phyloP scores from a whole-genome alignment of 2,329 filamentous ascomycete species.

The Diaporthe ilicicola region DNA sequence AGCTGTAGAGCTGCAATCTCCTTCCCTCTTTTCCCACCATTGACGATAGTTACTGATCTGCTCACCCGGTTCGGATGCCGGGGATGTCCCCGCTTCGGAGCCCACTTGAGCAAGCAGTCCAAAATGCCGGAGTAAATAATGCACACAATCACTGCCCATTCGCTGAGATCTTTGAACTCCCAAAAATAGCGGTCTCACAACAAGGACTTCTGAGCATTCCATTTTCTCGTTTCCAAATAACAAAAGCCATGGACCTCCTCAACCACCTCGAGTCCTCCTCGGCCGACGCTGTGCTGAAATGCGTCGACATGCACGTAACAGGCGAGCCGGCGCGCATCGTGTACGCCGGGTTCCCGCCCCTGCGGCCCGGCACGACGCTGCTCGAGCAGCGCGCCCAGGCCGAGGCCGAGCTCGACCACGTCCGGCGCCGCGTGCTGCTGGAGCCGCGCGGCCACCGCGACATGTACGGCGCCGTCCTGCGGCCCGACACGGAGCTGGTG shows the following conservation, averaged over 20 bases:
- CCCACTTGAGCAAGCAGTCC: not conserved
- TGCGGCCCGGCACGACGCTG: constrained; percentile 46
- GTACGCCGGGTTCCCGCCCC: constrained; percentile 47
- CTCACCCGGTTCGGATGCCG: not conserved
- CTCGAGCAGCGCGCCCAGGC: constrained; percentile 50
- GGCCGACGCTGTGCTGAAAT: constrained; percentile 26
- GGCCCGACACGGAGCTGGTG: constrained; percentile 51
- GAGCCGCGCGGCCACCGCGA: constrained; percentile 59
- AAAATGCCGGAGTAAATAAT: not conserved
- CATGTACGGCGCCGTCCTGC: constrained; percentile 60
- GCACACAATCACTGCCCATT: not conserved
- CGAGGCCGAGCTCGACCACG: constrained; percentile 47
- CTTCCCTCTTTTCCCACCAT: not conserved
- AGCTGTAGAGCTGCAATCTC: not conserved
- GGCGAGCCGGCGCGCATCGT: constrained; percentile 59
- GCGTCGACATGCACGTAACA: constrained; percentile 56
- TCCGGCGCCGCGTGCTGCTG: constrained; percentile 51
- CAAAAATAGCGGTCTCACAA: not conserved
- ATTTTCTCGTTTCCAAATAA: not conserved
- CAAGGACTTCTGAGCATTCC: not conserved
- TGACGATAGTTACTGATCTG: not conserved
- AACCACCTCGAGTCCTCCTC: not conserved
- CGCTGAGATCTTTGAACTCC: not conserved
- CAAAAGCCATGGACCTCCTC: not conserved
- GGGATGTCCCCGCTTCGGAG: not conserved